Base-by-base conservation (phyloP, 768 basidiomycete species). In the Kwoniella sp. region DNA sequence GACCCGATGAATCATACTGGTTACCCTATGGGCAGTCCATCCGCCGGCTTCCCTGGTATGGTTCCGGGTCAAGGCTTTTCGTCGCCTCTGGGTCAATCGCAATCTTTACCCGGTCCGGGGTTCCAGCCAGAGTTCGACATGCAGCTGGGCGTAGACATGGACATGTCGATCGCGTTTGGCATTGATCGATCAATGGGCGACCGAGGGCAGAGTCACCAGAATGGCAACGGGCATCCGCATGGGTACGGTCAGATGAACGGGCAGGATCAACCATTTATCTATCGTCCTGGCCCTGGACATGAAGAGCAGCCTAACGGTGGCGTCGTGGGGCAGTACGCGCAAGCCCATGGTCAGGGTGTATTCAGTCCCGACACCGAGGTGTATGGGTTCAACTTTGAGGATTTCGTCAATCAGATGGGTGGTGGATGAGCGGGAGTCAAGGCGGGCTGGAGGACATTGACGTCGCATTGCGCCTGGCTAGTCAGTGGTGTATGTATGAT, bases 121-220 rank as follows among this genome's bases (percentile, higher is more conserved):
- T 46, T 25, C 5, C 33, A 9, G 40, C 23, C 17, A 25, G 42
- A 15, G 27, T 40, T 23, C 15, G 34, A 39, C 25, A 28, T 37
- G 39, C 44, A 15, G 19, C 55, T 40, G 31, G 33, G 31, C 15
- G 45, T 70, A 36, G 69, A 66, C 46, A 57, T 65, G 67, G 68
- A 73, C 23, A 65, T 71, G 68, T 53, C 53, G 14, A 57, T 63
- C 48, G 65, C 65, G 2, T 31, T 67, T 2, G 62, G 65, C 0
- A 58, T 63, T 19, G 47, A 46, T 19, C 25, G 28, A 36, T 29
- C 41, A 33, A 42, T 50, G 32, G 38, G 49, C 8, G 28, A 5
- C 22, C n/a, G n/a, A n/a, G n/a, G n/a, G n/a, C n/a, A n/a, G n/a
- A n/a, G 31, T 19, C 17, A 50, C 45, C 22, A 41, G 46, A 2